phyloP scores from a whole-genome alignment of 106 monocot species.

The Iris macrosiphon region DNA sequence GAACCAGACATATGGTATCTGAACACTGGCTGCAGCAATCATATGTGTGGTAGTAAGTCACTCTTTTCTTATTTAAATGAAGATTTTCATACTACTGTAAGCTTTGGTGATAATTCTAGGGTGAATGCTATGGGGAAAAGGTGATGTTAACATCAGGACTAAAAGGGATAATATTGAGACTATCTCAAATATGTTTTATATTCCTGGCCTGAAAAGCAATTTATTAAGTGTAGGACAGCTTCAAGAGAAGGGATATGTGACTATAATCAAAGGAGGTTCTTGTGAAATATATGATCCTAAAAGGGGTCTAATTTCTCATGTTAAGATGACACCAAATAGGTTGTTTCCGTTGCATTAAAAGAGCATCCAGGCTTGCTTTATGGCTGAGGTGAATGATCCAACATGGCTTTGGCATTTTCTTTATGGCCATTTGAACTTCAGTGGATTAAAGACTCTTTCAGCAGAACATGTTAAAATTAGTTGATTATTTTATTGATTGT shows the following conservation, averaged over 20 bases:
- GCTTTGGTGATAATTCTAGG: background rate
- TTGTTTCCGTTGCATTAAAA: constrained; percentile 1
- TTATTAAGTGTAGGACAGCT: background rate
- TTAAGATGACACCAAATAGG: constrained; percentile 3
- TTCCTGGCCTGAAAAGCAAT: background rate
- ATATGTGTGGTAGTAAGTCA: background rate
- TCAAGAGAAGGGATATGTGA: constrained; percentile 12
- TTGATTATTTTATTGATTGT: too few relatives aligned
- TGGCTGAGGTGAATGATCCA: background rate
- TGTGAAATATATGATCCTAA: constrained; percentile 4
- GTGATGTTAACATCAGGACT: background rate
- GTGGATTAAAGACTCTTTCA: constrained; percentile 12
- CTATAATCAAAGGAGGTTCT: constrained; percentile 1
- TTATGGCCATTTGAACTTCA: constrained; percentile 6
- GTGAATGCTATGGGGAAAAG: background rate
- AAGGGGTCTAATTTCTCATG: constrained; percentile 1
- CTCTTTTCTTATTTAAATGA: background rate
- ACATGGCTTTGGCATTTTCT: constrained; percentile 13
- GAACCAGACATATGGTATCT: background rate
- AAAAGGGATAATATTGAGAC: background rate
- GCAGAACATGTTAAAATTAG: too few relatives aligned
- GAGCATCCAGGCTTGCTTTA: background rate
- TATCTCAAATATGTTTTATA: background rate
- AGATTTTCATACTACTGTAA: background rate
- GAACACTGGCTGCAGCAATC: background rate